Evolutionary conservation across 768 basidiomycete genomes (phyloP), one percentile per base, ranked within the genome.

Genomic region (Rhodotorula graminis): DNA sequence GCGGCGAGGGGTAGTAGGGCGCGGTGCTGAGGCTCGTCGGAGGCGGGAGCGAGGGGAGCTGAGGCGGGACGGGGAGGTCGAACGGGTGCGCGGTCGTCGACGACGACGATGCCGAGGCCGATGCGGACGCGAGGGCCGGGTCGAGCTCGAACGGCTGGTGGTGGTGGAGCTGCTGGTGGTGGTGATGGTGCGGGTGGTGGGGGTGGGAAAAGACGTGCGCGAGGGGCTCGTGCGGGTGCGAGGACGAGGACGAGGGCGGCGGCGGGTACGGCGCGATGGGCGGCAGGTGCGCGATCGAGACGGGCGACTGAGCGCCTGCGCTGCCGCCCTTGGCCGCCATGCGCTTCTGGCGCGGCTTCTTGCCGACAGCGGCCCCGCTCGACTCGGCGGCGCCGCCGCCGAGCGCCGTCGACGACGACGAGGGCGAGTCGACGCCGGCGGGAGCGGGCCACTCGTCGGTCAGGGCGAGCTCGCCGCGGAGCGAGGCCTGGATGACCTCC

Each of bases 401-500:
- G 27, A 21, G 16, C 47, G 46, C n/a, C n/a, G 27, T n/a, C n/a
- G 42, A 11, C 21, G n/a, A 11, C 50, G n/a, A n/a, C n/a, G n/a
- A n/a, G n/a, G n/a, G n/a, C n/a, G n/a, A n/a, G 47, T 18, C 18
- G 49, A 14, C 3, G 37, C 2, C 50, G 11, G 33, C 37, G 15
- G 18, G 11, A 14, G 23, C 14, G 31, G 37, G 37, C 37, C 5
- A 37, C 5, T 33, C 1, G 40, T 56, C 29, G 44, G 23, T 64
- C 11, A 15, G 16, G 2, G 53, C 2, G 53, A 55, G 57, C 33
- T 73, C 69, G 16, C 75, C 72, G 12, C 52, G 37, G 21, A 76
- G 40, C 25, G 70, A 47, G 15, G 55, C 53, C 19, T 21, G 23
- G 31, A 76, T 65, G 46, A 76, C n/a, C 18, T 58, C 47, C 58